These are phyloP conservation scores for Pelargonium fulgidum DNA, from an alignment of 441 rosid genomes.

Conservation along the genomic window DNA sequence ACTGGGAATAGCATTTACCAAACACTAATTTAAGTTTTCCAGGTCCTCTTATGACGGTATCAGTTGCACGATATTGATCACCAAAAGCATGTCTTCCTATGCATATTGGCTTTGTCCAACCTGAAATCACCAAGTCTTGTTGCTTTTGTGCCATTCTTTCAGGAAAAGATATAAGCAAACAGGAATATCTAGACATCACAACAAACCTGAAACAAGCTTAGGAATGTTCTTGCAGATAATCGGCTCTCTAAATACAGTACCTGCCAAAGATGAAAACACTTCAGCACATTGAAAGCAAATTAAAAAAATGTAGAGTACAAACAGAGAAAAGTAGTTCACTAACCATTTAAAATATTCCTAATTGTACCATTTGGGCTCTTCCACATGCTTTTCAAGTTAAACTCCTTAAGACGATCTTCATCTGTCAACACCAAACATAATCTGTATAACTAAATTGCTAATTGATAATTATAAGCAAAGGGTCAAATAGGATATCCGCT, in stretches of 20 bases:
- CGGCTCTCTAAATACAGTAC: constrained; percentile 90
- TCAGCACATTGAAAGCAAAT: neutral
- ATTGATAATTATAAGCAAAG: neutral
- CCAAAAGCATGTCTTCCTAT: neutral
- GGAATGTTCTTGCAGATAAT: constrained; percentile 77
- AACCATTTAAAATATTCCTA: constrained; percentile 80
- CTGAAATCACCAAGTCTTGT: neutral
- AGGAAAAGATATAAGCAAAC: neutral
- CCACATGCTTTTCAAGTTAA: constrained; percentile 77
- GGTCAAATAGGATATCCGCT: constrained; percentile 7
- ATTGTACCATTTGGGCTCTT: constrained; percentile 92
- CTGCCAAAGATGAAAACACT: constrained; percentile 32
- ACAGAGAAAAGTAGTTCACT: constrained; percentile 11
- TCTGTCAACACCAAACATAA: constrained; percentile 33
- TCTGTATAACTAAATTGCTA: neutral
- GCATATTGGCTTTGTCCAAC: constrained; percentile 1
- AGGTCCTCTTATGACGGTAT: neutral
- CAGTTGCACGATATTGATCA: neutral
- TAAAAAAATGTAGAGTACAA: constrained; percentile 11
- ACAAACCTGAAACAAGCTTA: constrained; percentile 65
- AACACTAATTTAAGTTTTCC: constrained; percentile 22
- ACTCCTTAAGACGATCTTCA: constrained; percentile 78
- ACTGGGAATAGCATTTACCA: constrained; percentile 35
- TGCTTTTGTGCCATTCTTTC: neutral
- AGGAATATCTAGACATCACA: constrained; percentile 13